phyloP scores from a whole-genome alignment of 768 basidiomycete species.

The Lyophyllum atratum region DNA sequence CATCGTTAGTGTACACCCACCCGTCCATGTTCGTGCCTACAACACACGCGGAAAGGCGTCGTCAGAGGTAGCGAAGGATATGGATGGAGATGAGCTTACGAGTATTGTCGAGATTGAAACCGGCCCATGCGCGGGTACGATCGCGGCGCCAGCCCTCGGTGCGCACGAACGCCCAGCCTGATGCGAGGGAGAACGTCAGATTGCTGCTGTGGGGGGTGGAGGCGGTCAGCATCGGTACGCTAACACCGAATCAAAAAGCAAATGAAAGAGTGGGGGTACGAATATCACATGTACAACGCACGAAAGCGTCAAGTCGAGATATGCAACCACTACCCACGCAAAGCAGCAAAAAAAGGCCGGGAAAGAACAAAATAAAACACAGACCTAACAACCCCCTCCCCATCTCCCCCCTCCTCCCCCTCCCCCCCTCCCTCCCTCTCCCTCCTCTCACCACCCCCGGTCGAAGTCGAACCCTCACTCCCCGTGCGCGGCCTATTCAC shows the following conservation, averaged over 20 bases:
- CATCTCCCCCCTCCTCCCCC: conserved; percentile 33
- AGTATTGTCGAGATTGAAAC: conserved; percentile 32
- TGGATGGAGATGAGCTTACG: background rate
- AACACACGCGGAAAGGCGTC: no score
- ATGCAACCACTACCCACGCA: background rate
- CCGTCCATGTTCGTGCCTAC: conserved; percentile 46
- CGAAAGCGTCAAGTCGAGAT: background rate
- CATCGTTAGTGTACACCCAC: conserved; percentile 82
- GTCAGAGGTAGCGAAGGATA: no score
- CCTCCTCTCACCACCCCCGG: background rate
- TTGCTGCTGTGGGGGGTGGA: conserved; percentile 58
- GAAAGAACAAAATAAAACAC: conserved; percentile 19
- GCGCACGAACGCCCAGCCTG: conserved; percentile 74
- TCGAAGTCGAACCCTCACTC: conserved; percentile 23
- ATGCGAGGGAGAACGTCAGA: conserved; percentile 75
- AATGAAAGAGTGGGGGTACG: background rate
- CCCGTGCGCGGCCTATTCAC: conserved; percentile 10
- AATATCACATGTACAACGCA: no score
- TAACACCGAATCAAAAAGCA: background rate
- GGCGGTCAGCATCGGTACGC: conserved; percentile 11
- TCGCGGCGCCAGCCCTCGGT: conserved; percentile 81
- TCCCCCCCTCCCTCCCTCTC: conserved; percentile 43
- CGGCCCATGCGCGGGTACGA: conserved; percentile 57
- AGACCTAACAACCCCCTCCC: conserved; percentile 64
- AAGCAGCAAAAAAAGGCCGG: background rate